A percentile compares a stretch with the other conserved stretches of the same genome.
Conservation (phyloP, 148 eudicot genomes). For the Rhododendron griersonianum region DNA sequence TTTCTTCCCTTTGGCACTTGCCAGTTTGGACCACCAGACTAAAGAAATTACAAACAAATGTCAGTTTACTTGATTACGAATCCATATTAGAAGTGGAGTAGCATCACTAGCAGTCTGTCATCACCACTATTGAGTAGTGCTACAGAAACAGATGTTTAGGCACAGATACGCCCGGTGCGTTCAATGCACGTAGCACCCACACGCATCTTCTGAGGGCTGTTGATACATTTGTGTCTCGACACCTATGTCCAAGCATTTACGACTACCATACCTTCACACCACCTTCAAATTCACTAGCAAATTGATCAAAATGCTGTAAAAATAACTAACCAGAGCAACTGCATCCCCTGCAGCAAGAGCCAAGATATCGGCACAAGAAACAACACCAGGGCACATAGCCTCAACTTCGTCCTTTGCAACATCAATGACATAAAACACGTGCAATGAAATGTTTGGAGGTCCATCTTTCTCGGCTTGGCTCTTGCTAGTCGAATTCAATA, state of each 20-base stretch:
- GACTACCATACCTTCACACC: not conserved
- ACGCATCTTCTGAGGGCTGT: too few relatives aligned
- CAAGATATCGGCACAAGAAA: conserved; percentile 84
- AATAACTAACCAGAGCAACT: conserved; percentile 53
- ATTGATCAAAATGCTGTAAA: not conserved
- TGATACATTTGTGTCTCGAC: too few relatives aligned
- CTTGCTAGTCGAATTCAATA: conserved; percentile 45
- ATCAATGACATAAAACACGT: conserved; percentile 69
- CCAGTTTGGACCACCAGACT: conserved; percentile 91
- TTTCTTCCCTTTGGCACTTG: conserved; percentile 76
- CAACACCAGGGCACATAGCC: conserved; percentile 66
- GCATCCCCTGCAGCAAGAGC: conserved; percentile 84
- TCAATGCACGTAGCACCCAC: too few relatives aligned
- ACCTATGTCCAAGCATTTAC: too few relatives aligned
- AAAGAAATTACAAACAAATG: not conserved
- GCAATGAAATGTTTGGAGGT: conserved; percentile 66
- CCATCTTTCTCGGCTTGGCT: conserved; percentile 61
- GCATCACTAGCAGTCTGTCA: too few relatives aligned
- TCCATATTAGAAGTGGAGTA: not conserved
- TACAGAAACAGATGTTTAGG: not conserved
- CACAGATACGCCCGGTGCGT: too few relatives aligned
- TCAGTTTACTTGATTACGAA: not conserved
- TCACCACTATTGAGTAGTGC: not conserved
- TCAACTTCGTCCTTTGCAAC: conserved; percentile 68
- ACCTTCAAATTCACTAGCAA: not conserved